phyloP scores from a whole-genome alignment of 2,329 filamentous ascomycete species.

The Metarhizium humberi region DNA sequence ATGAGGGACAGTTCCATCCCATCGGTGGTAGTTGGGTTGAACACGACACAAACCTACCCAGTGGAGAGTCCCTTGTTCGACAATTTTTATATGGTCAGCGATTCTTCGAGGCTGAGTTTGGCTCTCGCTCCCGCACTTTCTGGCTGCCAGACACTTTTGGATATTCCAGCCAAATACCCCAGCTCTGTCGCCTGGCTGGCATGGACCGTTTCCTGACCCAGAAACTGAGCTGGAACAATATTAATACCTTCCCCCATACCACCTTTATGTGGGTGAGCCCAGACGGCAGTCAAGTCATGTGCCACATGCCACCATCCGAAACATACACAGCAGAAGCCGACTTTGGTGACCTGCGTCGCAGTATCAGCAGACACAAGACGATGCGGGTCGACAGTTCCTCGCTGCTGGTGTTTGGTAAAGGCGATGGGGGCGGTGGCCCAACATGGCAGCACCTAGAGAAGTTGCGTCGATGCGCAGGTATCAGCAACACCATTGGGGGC shows the following conservation, averaged over 20 bases:
- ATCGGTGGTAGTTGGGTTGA: slow-evolving; percentile 98
- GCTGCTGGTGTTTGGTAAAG: slow-evolving; percentile 89
- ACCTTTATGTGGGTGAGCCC: slow-evolving; percentile 98
- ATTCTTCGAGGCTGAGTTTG: slow-evolving; percentile 90
- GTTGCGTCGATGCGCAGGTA: slow-evolving; percentile 80
- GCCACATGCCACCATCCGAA: slow-evolving; percentile 93
- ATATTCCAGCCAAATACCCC: slow-evolving; percentile 89
- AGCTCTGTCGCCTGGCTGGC: slow-evolving; percentile 85
- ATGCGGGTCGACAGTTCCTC: slow-evolving; percentile 89
- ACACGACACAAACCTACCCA: slow-evolving; percentile 95
- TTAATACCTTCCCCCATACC: slow-evolving; percentile 97
- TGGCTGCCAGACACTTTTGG: slow-evolving; percentile 98
- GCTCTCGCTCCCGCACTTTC: slow-evolving; percentile 80
- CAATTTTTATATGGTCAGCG: slow-evolving; percentile 95
- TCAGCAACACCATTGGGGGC: slow-evolving; percentile 73
- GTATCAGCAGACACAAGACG: slow-evolving; percentile 86
- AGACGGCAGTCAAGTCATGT: slow-evolving; percentile 92
- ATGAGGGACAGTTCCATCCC: slow-evolving; percentile 83
- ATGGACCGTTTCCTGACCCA: slow-evolving; percentile 97
- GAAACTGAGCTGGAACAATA: slow-evolving; percentile 99
- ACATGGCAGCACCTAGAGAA: slow-evolving; percentile 94
- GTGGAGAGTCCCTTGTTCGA: slow-evolving; percentile 84
- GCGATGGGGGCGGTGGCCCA: slow-evolving; percentile 89
- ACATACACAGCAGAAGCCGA: slow-evolving; percentile 93
- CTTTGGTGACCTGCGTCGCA: slow-evolving; percentile 88